Evolutionary conservation across 2,329 filamentous ascomycete species (phyloP).

Genomic region (Calonectria ilicicola): DNA sequence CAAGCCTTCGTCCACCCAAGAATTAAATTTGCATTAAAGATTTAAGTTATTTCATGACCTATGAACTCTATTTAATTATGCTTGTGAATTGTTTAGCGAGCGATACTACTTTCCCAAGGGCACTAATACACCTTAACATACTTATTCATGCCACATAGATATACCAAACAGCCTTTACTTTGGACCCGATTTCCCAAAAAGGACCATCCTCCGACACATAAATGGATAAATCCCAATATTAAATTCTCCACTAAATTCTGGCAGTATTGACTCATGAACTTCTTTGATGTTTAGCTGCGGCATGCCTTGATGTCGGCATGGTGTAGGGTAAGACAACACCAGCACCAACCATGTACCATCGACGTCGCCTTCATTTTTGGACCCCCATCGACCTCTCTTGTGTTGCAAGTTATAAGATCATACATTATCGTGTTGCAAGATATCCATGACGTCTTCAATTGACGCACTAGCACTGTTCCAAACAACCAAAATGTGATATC

Average conservation of each 20-base stretch:
- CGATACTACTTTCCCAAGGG: too few relatives aligned
- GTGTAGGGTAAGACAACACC: not conserved
- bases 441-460: not conserved
- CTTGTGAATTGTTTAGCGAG: not conserved
- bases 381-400: not conserved
- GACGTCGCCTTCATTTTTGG: not conserved
- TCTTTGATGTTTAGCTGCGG: too few relatives aligned
- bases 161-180: too few relatives aligned
- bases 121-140: too few relatives aligned
- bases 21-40: not conserved
- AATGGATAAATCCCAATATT: too few relatives aligned
- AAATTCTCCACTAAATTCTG: too few relatives aligned
- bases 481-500: not conserved
- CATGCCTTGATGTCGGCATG: accelerated
- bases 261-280: not conserved
- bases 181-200: too few relatives aligned
- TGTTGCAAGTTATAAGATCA: not conserved
- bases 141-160: too few relatives aligned
- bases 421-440: not conserved
- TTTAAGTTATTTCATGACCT: not conserved
- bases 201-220: too few relatives aligned
- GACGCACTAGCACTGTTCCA: not conserved
- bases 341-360: too few relatives aligned
- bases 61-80: not conserved
- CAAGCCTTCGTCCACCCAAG: too few relatives aligned